Conservation (phyloP, 2,329 filamentous ascomycete genomes). For the Paecilomyces sp. region DNA sequence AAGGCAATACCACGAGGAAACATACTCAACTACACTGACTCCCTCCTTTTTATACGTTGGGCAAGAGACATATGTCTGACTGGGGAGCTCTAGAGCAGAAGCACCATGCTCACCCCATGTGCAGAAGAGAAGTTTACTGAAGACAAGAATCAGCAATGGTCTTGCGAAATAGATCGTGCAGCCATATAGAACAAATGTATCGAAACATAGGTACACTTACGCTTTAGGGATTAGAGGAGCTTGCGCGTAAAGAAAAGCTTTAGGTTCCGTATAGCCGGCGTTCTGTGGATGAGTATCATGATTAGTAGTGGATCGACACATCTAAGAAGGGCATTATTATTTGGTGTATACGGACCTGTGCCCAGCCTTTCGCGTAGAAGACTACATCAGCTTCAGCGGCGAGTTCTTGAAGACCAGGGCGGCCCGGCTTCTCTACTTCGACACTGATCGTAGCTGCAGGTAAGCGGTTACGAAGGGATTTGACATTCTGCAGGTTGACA, state of each 20-base stretch:
- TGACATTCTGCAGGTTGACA: slow-evolving; percentile 54
- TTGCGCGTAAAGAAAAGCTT: slow-evolving; percentile 46
- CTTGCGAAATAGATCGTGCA: too few species aligned
- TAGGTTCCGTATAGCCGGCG: slow-evolving; percentile 39
- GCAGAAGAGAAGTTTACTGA: slow-evolving; percentile 46
- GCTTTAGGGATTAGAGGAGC: slow-evolving; percentile 32
- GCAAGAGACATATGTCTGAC: slow-evolving; percentile 31
- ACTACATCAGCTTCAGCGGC: slow-evolving; percentile 60
- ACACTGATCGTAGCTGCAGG: slow-evolving; percentile 54
- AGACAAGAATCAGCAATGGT: not conserved
- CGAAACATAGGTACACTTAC: slow-evolving; percentile 28
- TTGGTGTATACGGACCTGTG: slow-evolving; percentile 43
- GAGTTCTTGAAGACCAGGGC: slow-evolving; percentile 52
- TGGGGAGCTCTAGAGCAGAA: slow-evolving; percentile 35
- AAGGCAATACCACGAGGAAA: slow-evolving; percentile 13
- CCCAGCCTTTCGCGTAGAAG: slow-evolving; percentile 68
- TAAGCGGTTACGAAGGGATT: slow-evolving; percentile 42
- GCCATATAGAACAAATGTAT: too few species aligned
- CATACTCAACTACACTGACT: slow-evolving; percentile 54
- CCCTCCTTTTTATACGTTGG: slow-evolving; percentile 35
- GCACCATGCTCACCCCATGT: slow-evolving; percentile 55
- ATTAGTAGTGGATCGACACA: not conserved
- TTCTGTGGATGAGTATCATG: slow-evolving; percentile 10
- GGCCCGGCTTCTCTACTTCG: slow-evolving; percentile 64
- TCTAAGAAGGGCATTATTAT: not conserved